Conservation (phyloP, 495 filamentous ascomycete genomes). For the Penicillium atrosanguineum region DNA sequence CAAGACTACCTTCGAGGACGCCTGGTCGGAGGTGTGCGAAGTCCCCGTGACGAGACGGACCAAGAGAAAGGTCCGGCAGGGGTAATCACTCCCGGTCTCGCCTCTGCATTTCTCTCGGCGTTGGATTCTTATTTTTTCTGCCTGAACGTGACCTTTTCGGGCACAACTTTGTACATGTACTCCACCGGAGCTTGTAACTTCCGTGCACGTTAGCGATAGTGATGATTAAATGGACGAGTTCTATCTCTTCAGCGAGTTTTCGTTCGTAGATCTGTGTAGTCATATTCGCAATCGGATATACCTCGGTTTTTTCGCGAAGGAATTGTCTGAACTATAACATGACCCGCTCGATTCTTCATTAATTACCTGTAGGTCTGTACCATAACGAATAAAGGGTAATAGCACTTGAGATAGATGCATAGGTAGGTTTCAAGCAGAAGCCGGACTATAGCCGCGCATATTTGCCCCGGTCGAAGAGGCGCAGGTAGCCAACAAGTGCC, state of each 20-base stretch:
- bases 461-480: too few species aligned
- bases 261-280: background rate
- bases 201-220: constrained; percentile 20
- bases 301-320: too few species aligned
- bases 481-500: too few species aligned
- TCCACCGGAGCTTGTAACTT: constrained; percentile 11
- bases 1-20: constrained; percentile 74
- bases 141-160: constrained; percentile 1
- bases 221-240: constrained; percentile 16
- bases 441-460: too few species aligned
- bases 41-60: constrained; percentile 20
- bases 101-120: constrained; percentile 26
- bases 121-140: constrained; percentile 17
- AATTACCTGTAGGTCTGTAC: too few species aligned
- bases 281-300: too few species aligned
- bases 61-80: constrained; percentile 24
- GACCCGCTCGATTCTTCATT: too few species aligned
- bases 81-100: background rate
- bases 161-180: constrained; percentile 26
- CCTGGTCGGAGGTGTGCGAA: constrained; percentile 52
- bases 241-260: background rate
- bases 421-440: too few species aligned
- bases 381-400: too few species aligned
- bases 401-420: too few species aligned
- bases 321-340: too few species aligned